Percentiles rank a stretch among this genome's conserved stretches.
phyloP scores from a whole-genome alignment of 441 rosid genomes.

The Syzygium malaccense region DNA sequence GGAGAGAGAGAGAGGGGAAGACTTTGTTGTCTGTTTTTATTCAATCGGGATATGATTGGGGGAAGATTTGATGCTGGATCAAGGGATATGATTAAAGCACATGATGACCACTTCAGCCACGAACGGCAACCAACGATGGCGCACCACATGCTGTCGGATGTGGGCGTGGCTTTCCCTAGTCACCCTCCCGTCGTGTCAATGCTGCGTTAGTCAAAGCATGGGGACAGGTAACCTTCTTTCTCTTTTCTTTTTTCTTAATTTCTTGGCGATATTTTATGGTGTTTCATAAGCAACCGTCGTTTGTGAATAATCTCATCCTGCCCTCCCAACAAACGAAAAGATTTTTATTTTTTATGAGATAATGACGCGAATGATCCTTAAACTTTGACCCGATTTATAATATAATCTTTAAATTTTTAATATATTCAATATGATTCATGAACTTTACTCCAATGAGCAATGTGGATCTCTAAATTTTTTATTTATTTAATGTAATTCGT shows the following conservation, averaged over 20 bases:
- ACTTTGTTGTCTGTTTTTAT: not conserved
- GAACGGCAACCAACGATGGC: not conserved
- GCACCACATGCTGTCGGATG: not conserved
- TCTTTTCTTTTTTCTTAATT: not conserved
- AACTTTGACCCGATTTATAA: too few species aligned
- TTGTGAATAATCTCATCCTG: not conserved
- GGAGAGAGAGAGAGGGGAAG: not conserved
- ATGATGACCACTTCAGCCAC: constrained; percentile 7
- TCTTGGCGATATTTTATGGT: rapidly evolving
- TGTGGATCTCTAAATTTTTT: too few species aligned
- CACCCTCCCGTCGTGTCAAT: not conserved
- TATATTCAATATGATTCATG: rapidly evolving
- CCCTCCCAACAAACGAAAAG: not conserved
- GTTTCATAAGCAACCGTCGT: not conserved
- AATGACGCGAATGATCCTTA: rapidly evolving
- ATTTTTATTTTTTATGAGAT: not conserved
- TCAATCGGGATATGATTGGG: not conserved
- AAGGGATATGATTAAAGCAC: constrained; percentile 9
- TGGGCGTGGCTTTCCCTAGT: not conserved
- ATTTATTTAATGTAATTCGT: too few species aligned
- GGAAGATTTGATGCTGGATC: not conserved
- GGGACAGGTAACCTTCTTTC: not conserved
- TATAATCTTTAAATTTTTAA: too few species aligned
- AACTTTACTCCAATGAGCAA: too few species aligned
- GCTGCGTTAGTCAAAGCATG: not conserved